A percentile compares a stretch with the other conserved stretches of the same genome.
phyloP scores from a whole-genome alignment of 176 grass and related monocot genomes.

The Puccinellia tenuiflora region DNA sequence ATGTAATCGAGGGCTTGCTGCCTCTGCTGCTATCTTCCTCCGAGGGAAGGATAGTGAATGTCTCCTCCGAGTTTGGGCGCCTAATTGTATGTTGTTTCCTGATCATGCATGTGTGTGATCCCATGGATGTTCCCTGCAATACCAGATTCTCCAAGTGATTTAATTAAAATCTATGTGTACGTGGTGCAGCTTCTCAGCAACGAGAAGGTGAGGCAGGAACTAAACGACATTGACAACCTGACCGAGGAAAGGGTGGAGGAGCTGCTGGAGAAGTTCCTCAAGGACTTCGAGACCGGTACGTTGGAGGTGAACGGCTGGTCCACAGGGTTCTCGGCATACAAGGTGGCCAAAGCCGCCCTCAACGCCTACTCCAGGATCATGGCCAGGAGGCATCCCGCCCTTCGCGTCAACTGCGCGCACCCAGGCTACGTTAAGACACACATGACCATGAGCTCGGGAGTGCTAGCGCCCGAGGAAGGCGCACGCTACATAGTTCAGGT shows the following conservation, averaged over 20 bases:
- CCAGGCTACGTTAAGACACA: no score
- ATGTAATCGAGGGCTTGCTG: conserved; percentile 29
- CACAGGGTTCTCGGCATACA: conserved; percentile 23
- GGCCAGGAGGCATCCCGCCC: no score
- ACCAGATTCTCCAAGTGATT: not conserved
- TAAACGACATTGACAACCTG: conserved; percentile 22
- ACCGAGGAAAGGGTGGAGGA: conserved; percentile 40
- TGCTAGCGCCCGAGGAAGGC: not conserved
- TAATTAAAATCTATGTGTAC: not conserved
- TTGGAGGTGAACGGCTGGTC: conserved; percentile 25
- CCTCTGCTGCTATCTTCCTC: conserved; percentile 43
- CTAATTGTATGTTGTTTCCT: conserved; percentile 1
- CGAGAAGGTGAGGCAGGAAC: conserved; percentile 33
- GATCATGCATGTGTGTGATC: not conserved
- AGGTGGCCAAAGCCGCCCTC: conserved; percentile 34
- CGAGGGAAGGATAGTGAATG: conserved; percentile 42
- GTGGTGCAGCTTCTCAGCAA: conserved; percentile 12
- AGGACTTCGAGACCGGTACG: conserved; percentile 28
- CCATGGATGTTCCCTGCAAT: no score
- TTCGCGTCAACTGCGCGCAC: no score
- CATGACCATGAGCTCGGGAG: not conserved
- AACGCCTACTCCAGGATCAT: conserved; percentile 51
- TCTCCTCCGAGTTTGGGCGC: conserved; percentile 5
- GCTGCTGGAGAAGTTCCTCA: conserved; percentile 31
- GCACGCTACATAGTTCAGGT: conserved; percentile 15